Percentiles rank a stretch among this genome's conserved stretches.
Conservation (phyloP, 2,329 filamentous ascomycete species). For the Scedosporium apiospermum region DNA sequence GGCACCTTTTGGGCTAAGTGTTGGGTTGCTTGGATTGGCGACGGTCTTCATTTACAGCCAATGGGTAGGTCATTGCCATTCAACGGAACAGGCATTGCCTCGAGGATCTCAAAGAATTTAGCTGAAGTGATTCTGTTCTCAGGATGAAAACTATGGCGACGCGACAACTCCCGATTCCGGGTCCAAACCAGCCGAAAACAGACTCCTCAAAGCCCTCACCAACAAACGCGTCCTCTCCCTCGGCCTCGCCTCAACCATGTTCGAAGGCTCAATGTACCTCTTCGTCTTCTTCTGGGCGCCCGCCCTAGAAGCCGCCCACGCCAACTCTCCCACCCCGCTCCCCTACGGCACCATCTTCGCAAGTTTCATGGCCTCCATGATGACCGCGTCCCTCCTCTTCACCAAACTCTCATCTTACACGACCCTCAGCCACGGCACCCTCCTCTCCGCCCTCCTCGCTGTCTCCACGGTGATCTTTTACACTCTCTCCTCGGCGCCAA, state of each 20-base stretch:
- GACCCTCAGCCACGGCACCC: conserved; percentile 3
- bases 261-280: conserved; percentile 50
- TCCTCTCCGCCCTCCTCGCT: conserved; percentile 28
- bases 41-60: conserved; percentile 31
- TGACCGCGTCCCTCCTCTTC: conserved; percentile 48
- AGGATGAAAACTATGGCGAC: conserved; percentile 42
- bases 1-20: conserved; percentile 35
- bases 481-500: conserved; percentile 21
- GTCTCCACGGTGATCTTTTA: conserved; percentile 26
- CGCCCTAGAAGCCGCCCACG: conserved; percentile 30
- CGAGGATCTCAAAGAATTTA: not conserved
- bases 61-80: conserved; percentile 28
- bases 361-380: conserved; percentile 49
- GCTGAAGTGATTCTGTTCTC: not conserved
- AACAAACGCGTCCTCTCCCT: conserved; percentile 40
- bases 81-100: no score
- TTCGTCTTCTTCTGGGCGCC: conserved; percentile 53
- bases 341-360: conserved; percentile 46
- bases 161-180: not conserved
- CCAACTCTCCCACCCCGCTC: conserved; percentile 12
- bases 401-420: conserved; percentile 5
- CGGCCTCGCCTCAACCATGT: conserved; percentile 42
- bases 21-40: conserved; percentile 28
- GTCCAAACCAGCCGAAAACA: conserved; percentile 8
- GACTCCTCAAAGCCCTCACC: conserved; percentile 13